Base-by-base conservation (phyloP, 805 yeast species). In the Candida ponderosae region DNA sequence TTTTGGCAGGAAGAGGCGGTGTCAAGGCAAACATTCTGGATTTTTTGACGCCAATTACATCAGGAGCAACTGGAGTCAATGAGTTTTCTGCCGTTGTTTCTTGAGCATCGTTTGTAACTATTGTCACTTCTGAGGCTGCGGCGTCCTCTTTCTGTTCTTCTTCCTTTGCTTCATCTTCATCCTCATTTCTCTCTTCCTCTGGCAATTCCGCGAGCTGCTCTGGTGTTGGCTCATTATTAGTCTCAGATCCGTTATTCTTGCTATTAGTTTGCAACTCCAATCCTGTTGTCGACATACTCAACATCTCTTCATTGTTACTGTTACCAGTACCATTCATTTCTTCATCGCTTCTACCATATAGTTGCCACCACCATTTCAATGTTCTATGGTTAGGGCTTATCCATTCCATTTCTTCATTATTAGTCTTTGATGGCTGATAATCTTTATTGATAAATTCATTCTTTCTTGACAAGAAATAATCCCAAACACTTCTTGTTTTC, bases 331-430 rank as follows among this genome's bases (percentile, higher is more conserved):
- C 57, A 39, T 77, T 76, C 79, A 79, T 70, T 45, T 80, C 87
- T 30, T 76, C 75, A 51, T 83, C 81, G 4, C 76, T 63, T 37
- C 90, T 62, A 0, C 96, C 95, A 53, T 81, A 85, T 19, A 84
- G 62, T 48, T 86, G 94, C 52, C 72, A 75, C 97, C 97, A 89
- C 90, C 95, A 90, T 44, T 74, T 72, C n/a, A 80, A 70, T 33
- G 74, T 73, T 17, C 66, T 68, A 41, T 65, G 69, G 54, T 78
- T 74, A 23, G 90, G 87, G 34, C 75, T 73, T 2, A 85, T 54
- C 59, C 63, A 59, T 16, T 55, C 54, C 10, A 46, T 47, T 9
- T 47, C 34, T 14, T 64, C 66, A 14, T 59, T 61, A n/a, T 60
- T 60, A n/a, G n/a, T n/a, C n/a, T 47, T 38, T 15, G 35, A 15